phyloP scores from a whole-genome alignment of 306 rosid species.

The Pyrus betulifolia region DNA sequence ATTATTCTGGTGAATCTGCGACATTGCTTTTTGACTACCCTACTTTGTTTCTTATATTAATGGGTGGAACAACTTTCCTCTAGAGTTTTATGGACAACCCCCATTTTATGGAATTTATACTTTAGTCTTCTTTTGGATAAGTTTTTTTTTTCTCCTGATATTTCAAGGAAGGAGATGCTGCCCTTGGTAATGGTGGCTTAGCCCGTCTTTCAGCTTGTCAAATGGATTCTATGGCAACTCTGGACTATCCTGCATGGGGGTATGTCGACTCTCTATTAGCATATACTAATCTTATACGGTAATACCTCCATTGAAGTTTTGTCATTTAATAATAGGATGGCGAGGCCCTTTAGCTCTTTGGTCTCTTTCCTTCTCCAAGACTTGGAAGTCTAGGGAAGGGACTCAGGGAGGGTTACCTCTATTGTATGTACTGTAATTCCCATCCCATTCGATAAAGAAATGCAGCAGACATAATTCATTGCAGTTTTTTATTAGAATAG shows the following conservation, averaged over 20 bases:
- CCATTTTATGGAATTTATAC: not conserved
- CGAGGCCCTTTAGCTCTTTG: not conserved
- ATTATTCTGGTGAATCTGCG: not conserved
- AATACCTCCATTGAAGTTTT: not conserved
- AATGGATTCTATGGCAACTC: conserved; percentile 73
- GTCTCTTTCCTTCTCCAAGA: not conserved
- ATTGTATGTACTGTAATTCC: not conserved
- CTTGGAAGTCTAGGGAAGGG: not conserved
- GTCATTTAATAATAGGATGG: not conserved
- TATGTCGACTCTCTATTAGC: conserved; percentile 15
- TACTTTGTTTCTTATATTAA: not conserved
- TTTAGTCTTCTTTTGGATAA: not conserved
- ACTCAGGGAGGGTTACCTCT: not conserved
- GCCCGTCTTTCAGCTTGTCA: conserved; percentile 79
- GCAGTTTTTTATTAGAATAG: not conserved
- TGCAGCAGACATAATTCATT: not conserved
- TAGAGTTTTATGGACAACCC: not conserved
- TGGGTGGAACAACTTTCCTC: not conserved
- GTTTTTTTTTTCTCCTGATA: not conserved
- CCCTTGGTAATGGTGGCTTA: conserved; percentile 77
- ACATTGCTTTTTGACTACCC: not conserved
- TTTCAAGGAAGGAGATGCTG: conserved; percentile 71
- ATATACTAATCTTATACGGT: not conserved
- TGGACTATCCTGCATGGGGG: conserved; percentile 88
- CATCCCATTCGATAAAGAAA: not conserved